phyloP scores from a whole-genome alignment of 1,284 basidiomycete species.

The Pseudozyma sp. region DNA sequence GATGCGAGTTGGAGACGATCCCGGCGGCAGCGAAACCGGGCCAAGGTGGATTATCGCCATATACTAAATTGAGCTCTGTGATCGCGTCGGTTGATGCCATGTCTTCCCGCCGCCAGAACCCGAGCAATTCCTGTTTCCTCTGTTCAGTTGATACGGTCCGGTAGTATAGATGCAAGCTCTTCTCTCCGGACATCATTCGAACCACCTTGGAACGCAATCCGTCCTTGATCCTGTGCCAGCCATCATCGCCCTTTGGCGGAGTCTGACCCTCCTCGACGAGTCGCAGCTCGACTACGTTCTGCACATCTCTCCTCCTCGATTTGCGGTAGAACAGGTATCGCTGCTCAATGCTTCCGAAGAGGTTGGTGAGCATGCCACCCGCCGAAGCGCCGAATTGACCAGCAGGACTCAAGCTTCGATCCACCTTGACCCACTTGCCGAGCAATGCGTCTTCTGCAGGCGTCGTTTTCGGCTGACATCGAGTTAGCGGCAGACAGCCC shows the following conservation, averaged over 20 bases:
- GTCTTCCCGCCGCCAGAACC: slow-evolving; percentile 13
- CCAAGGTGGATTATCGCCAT: slow-evolving; percentile 59
- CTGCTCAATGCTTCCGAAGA: slow-evolving; percentile 49
- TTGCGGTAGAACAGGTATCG: slow-evolving; percentile 62
- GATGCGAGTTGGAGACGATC: slow-evolving; percentile 25
- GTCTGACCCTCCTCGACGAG: slow-evolving; percentile 46
- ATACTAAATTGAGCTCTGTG: slow-evolving; percentile 62
- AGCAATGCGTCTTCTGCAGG: slow-evolving; percentile 80
- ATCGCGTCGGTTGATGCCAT: slow-evolving; percentile 16
- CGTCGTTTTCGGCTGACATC: slow-evolving; percentile 78
- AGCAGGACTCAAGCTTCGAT: slow-evolving; percentile 78
- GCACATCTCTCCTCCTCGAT: slow-evolving; percentile 36
- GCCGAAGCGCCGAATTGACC: slow-evolving; percentile 61
- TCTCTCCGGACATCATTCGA: slow-evolving; percentile 25
- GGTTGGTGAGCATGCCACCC: slow-evolving; percentile 21
- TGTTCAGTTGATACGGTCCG: slow-evolving; percentile 19
- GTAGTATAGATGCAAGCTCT: slow-evolving; percentile 52
- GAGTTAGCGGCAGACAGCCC: slow-evolving; percentile 76
- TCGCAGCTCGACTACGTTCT: slow-evolving; percentile 51
- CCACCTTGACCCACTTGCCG: slow-evolving; percentile 88
- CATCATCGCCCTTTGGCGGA: slow-evolving; percentile 27
- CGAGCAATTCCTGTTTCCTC: slow-evolving; percentile 12
- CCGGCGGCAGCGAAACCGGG: slow-evolving; percentile 58
- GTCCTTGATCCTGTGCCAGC: slow-evolving; percentile 54
- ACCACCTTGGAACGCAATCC: slow-evolving; percentile 45